phyloP scores from a whole-genome alignment of 495 filamentous ascomycete species.

The Sordaria brevicollis region DNA sequence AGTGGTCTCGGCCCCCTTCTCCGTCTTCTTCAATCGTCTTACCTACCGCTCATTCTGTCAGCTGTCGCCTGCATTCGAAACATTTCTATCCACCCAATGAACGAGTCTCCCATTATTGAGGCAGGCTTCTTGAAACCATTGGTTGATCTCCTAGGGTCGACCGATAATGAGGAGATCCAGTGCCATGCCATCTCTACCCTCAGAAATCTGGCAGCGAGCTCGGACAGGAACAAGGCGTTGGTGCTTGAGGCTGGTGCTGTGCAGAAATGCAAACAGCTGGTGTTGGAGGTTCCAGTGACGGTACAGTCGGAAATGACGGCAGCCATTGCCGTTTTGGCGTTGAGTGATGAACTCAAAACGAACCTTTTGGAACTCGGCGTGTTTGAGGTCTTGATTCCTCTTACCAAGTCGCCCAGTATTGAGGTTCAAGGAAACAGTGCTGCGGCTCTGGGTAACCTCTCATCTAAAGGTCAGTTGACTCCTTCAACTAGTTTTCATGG shows the following conservation, averaged over 20 bases:
- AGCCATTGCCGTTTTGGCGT: conserved; percentile 90
- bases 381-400: conserved; percentile 90
- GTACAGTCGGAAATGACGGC: conserved; percentile 99
- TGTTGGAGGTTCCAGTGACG: conserved; percentile 82
- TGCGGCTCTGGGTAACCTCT: conserved; percentile 88
- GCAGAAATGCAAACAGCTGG: conserved; percentile 95
- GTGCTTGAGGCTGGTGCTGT: conserved; percentile 94
- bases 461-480: conserved; percentile 72
- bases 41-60: conserved; percentile 89
- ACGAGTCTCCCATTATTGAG: conserved; percentile 99
- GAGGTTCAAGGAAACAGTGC: conserved; percentile 98
- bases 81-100: conserved; percentile 96
- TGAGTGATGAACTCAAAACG: conserved; percentile 91
- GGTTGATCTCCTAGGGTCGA: conserved; percentile 87
- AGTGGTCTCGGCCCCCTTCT: conserved; percentile 76
- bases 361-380: conserved; percentile 88
- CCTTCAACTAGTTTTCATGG: neutral
- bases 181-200: conserved; percentile 97
- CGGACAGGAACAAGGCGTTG: conserved; percentile 91
- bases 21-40: conserved; percentile 83
- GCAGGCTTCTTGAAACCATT: conserved; percentile 89
- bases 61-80: conserved; percentile 98
- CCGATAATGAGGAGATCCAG: conserved; percentile 97
- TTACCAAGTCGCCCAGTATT: conserved; percentile 90
- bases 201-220: conserved; percentile 90